These are phyloP conservation scores for Colletotrichum tofieldiae DNA, from an alignment of 2,329 filamentous ascomycete genomes.

Conservation along the genomic window DNA sequence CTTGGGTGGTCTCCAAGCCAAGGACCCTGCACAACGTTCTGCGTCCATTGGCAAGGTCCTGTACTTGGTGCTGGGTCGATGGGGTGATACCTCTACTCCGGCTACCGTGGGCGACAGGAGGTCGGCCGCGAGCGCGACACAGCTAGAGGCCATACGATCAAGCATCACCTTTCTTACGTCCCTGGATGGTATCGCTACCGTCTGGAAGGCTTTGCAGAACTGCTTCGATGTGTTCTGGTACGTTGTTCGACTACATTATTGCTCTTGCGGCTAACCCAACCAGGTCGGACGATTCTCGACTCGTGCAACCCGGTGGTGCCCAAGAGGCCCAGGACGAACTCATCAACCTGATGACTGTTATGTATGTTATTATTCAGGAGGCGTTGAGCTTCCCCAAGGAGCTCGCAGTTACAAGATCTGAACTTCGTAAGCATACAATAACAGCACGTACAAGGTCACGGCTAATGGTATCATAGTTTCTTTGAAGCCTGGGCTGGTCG, in stretches of 20 bases:
- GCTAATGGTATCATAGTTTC: constrained; percentile 58
- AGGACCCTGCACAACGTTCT: constrained; percentile 64
- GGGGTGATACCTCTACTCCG: constrained; percentile 76
- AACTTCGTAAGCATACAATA: constrained; percentile 63
- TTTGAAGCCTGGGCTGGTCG: constrained; percentile 78
- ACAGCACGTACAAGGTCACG: constrained; percentile 33
- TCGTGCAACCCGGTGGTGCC: constrained; percentile 55
- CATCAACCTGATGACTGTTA: constrained; percentile 74
- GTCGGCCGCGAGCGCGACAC: constrained; percentile 68
- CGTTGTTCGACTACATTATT: constrained; percentile 43
- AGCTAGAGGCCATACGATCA: constrained; percentile 72
- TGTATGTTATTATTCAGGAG: constrained; percentile 74
- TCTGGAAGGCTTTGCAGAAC: constrained; percentile 67
- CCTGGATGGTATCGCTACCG: constrained; percentile 64
- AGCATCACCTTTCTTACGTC: constrained; percentile 68
- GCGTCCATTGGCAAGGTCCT: constrained; percentile 71
- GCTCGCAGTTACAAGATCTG: constrained; percentile 62
- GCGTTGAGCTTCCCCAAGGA: constrained; percentile 67
- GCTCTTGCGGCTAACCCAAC: constrained; percentile 49
- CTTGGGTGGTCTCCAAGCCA: constrained; percentile 61
- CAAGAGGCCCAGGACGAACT: constrained; percentile 73
- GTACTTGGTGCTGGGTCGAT: constrained; percentile 78
- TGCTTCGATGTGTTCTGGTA: constrained; percentile 70
- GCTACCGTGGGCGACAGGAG: constrained; percentile 59
- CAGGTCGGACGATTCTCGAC: constrained; percentile 65